These are phyloP conservation scores for Spathaspora sp. DNA, from an alignment of 805 yeast species.

Conservation along the genomic window DNA sequence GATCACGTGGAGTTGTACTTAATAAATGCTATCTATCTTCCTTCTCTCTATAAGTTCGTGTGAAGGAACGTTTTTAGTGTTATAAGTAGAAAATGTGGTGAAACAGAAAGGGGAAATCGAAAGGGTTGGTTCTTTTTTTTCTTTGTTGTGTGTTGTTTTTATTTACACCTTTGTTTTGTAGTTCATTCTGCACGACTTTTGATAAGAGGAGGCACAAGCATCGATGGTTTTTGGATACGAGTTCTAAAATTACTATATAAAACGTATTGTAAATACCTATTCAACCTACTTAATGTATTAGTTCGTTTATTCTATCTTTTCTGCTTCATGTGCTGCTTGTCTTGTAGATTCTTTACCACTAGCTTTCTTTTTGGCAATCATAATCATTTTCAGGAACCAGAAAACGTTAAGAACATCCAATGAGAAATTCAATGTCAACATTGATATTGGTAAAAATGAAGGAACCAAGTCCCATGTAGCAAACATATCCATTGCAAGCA, in stretches of 20 bases:
- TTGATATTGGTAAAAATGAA: slow-evolving; percentile 41
- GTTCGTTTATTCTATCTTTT: slow-evolving; percentile 11
- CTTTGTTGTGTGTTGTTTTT: neutral
- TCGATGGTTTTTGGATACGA: neutral
- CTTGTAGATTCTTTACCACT: slow-evolving; percentile 10
- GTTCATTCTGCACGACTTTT: neutral
- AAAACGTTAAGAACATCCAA: slow-evolving; percentile 67
- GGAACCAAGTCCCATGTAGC: slow-evolving; percentile 44
- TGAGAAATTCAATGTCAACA: slow-evolving; percentile 55
- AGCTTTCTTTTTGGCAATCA: slow-evolving; percentile 58
- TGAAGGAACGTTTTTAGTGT: neutral
- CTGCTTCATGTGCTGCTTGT: slow-evolving; percentile 15
- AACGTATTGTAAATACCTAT: neutral
- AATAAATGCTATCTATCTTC: neutral
- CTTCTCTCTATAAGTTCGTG: neutral
- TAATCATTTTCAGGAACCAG: slow-evolving; percentile 90
- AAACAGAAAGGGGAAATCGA: neutral
- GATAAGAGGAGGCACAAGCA: neutral
- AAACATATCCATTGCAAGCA: slow-evolving; percentile 47
- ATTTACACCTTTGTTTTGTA: neutral
- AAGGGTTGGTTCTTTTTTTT: neutral
- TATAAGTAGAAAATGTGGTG: neutral
- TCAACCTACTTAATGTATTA: neutral
- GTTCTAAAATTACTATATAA: neutral
- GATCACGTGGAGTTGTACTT: neutral